A percentile compares a stretch with the other conserved stretches of the same genome.
These are phyloP conservation scores for Priceomyces carsonii DNA, from an alignment of 805 yeast genomes.

Conservation along the genomic window DNA sequence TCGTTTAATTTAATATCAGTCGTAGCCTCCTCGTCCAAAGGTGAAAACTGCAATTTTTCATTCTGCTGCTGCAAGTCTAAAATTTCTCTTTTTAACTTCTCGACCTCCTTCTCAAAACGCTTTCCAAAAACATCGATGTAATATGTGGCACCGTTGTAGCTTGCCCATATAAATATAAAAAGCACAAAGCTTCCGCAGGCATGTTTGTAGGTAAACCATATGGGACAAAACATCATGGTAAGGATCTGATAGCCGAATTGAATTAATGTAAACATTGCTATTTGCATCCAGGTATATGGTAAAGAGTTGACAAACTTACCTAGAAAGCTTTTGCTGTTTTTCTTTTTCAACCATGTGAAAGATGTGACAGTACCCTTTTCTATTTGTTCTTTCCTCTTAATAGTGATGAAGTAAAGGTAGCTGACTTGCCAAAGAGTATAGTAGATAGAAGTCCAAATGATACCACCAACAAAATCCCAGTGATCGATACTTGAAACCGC, in stretches of 20 bases:
- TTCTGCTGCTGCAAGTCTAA: constrained; percentile 51
- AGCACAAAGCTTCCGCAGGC: constrained; percentile 69
- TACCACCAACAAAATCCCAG: constrained; percentile 73
- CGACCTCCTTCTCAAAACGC: constrained; percentile 83
- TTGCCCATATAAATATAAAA: constrained; percentile 74
- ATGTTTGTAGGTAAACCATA: constrained; percentile 74
- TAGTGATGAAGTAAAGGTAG: constrained; percentile 90
- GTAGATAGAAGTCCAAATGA: constrained; percentile 75
- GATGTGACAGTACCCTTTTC: constrained; percentile 85
- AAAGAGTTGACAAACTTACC: constrained; percentile 79
- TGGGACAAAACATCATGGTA: constrained; percentile 86
- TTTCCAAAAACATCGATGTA: constrained; percentile 91
- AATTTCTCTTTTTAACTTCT: constrained; percentile 69
- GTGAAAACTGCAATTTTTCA: constrained; percentile 11
- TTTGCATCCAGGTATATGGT: constrained; percentile 83
- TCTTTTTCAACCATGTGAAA: constrained; percentile 77
- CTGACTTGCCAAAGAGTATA: constrained; percentile 88
- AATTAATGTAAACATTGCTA: constrained; percentile 78
- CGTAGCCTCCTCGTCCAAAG: background rate
- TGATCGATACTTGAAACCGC: constrained; percentile 66
- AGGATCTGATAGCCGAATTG: constrained; percentile 85
- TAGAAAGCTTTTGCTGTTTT: constrained; percentile 61
- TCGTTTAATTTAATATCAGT: too few species aligned
- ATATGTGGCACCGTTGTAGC: constrained; percentile 93
- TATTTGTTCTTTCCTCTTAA: constrained; percentile 75